A percentile compares a stretch with the other conserved stretches of the same genome.
These are phyloP conservation scores for Chytriomyces sp. DNA, from an alignment of 192 early-diverging fungal species.

Conservation along the genomic window DNA sequence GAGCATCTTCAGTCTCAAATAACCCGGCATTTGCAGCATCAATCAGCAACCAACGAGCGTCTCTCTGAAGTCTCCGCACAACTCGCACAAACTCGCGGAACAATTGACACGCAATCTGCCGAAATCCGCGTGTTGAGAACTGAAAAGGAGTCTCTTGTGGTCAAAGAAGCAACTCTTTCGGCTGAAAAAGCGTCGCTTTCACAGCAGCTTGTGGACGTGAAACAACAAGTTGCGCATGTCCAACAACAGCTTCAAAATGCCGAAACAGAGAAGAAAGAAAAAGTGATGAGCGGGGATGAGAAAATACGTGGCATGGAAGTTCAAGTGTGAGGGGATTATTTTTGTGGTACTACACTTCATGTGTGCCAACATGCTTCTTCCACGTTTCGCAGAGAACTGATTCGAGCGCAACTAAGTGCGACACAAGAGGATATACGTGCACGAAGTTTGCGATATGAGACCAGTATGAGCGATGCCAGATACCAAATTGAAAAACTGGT, in stretches of 20 bases:
- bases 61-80: conserved; percentile 59
- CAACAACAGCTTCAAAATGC: conserved; percentile 51
- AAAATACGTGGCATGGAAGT: conserved; percentile 29
- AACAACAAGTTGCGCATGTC: conserved; percentile 54
- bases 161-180: conserved; percentile 54
- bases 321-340: conserved; percentile 25
- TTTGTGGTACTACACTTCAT: neutral
- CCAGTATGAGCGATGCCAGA: conserved; percentile 24
- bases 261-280: conserved; percentile 8
- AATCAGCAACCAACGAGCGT: conserved; percentile 64
- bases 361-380: neutral
- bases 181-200: conserved; percentile 57
- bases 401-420: conserved; percentile 26
- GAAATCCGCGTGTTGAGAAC: conserved; percentile 60
- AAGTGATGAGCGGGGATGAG: conserved; percentile 16
- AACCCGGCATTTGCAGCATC: conserved; percentile 48
- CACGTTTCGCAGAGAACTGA: conserved; percentile 10
- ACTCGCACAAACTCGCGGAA: conserved; percentile 55
- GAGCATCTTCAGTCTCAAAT: conserved; percentile 64
- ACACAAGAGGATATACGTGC: conserved; percentile 31
- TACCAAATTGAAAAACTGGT: conserved; percentile 35
- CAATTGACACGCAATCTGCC: conserved; percentile 49
- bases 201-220: conserved; percentile 55
- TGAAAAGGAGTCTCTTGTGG: conserved; percentile 61
- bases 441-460: conserved; percentile 19